Percentiles rank a stretch among this genome's conserved stretches.
Evolutionary conservation across 129 eudicot genomes (phyloP).

Genomic region (Escallonia rubra): DNA sequence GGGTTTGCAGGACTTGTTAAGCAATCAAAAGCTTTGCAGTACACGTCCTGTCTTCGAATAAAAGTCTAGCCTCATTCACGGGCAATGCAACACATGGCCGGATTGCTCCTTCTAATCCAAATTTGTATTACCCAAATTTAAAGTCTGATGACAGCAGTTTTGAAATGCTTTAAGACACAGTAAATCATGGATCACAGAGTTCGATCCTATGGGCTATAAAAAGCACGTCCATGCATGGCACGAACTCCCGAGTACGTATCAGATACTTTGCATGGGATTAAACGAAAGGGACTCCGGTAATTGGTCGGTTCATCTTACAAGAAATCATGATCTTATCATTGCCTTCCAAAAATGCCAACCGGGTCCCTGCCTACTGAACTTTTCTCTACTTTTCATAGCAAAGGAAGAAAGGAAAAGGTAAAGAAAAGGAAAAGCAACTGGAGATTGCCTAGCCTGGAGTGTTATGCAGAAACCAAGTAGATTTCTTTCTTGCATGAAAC

Average conservation of each 20-base stretch:
- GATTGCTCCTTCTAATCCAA: no score
- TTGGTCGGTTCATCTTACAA: conserved; percentile 21
- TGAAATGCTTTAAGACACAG: no score
- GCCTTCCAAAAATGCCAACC: conserved; percentile 5
- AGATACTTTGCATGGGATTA: conserved; percentile 26
- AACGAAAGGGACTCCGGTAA: background rate
- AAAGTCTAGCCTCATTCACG: no score
- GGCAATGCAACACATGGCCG: no score
- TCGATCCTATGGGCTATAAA: background rate
- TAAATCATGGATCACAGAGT: no score
- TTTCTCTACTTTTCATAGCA: conserved; percentile 37
- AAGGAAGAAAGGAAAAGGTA: background rate
- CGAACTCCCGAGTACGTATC: conserved; percentile 9
- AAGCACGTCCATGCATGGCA: conserved; percentile 35
- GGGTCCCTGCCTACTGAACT: conserved; percentile 6
- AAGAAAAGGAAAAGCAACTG: background rate
- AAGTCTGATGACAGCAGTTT: no score
- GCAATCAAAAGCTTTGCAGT: no score
- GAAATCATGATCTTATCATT: conserved; percentile 46
- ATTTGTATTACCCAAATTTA: no score
- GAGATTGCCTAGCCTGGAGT: no score
- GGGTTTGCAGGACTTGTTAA: no score
- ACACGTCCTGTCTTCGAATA: no score
- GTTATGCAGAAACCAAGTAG: conserved; percentile 30
- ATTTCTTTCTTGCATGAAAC: conserved; percentile 20